phyloP scores from a whole-genome alignment of 1,284 basidiomycete genomes.

The Vanrija sp. region DNA sequence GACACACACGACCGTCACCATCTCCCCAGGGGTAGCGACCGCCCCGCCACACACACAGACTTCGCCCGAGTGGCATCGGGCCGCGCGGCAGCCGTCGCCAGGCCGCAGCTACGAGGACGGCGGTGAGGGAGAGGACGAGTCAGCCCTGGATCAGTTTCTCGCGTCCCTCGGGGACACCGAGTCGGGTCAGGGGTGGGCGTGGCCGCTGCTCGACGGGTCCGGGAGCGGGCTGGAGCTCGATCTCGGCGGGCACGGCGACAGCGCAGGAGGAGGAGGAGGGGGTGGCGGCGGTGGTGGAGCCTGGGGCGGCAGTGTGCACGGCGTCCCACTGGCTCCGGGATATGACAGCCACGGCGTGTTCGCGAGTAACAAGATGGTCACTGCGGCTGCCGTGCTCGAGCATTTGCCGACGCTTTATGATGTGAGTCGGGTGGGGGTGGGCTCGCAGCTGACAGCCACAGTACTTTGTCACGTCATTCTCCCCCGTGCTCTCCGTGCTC shows the following conservation, averaged over 20 bases:
- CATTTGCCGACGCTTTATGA: slow-evolving; percentile 18
- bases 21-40: no score
- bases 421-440: not conserved
- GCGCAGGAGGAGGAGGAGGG: no score
- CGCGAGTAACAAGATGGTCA: slow-evolving; percentile 17
- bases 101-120: not conserved
- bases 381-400: slow-evolving; percentile 18
- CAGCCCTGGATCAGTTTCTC: slow-evolving; percentile 17
- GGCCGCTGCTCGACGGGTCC: slow-evolving; percentile 11
- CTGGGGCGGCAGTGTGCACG: no score
- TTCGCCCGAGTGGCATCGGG: no score
- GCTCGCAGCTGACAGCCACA: slow-evolving; percentile 1
- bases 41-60: no score
- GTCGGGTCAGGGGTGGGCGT: slow-evolving; percentile 13
- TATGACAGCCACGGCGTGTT: not conserved
- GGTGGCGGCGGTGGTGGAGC: no score
- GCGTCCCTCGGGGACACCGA: slow-evolving; percentile 11
- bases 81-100: not conserved
- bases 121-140: slow-evolving; percentile 2
- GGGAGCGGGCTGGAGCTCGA: slow-evolving; percentile 15
- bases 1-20: no score
- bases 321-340: no score
- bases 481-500: slow-evolving; percentile 30
- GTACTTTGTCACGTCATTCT: slow-evolving; percentile 34
- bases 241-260: not conserved